phyloP scores from a whole-genome alignment of 1,284 basidiomycete species.

The Austroboletus novae-zelandiae region DNA sequence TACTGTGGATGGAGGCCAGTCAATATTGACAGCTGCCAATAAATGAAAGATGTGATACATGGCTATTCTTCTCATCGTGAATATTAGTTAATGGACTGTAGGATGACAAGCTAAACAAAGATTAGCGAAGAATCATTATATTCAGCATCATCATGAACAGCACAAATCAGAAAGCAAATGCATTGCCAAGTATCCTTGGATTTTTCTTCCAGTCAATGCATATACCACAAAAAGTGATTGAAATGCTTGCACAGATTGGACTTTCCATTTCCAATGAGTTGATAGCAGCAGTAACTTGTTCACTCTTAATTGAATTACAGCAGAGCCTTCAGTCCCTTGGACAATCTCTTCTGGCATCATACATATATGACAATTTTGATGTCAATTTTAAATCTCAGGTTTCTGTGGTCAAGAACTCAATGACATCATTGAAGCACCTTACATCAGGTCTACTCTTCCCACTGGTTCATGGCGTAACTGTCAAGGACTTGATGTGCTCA shows the following conservation, averaged over 20 bases:
- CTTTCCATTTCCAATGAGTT: slow-evolving; percentile 4
- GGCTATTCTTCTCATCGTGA: too few species aligned
- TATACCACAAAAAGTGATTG: background rate
- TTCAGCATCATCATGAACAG: background rate
- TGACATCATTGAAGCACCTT: slow-evolving; percentile 25
- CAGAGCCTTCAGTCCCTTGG: slow-evolving; percentile 2
- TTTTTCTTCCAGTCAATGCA: slow-evolving; percentile 5
- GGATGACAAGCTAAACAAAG: background rate
- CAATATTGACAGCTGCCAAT: too few species aligned
- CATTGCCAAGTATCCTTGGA: background rate
- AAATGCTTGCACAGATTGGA: background rate
- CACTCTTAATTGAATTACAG: background rate
- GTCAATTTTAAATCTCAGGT: slow-evolving; percentile 26
- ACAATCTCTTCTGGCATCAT: slow-evolving; percentile 15
- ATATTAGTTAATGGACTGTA: background rate
- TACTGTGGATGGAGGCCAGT: too few species aligned
- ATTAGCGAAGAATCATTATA: background rate
- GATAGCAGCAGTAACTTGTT: background rate
- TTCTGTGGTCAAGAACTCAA: slow-evolving; percentile 22
- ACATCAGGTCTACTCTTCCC: slow-evolving; percentile 29
- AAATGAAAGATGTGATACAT: too few species aligned
- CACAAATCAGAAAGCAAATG: slow-evolving; percentile 3
- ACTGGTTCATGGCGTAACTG: slow-evolving; percentile 20
- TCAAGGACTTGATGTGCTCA: slow-evolving; percentile 24
- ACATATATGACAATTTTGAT: slow-evolving; percentile 39